Evolutionary conservation across 768 basidiomycete genomes (phyloP).

Genomic region (Macrocybe gigantea): DNA sequence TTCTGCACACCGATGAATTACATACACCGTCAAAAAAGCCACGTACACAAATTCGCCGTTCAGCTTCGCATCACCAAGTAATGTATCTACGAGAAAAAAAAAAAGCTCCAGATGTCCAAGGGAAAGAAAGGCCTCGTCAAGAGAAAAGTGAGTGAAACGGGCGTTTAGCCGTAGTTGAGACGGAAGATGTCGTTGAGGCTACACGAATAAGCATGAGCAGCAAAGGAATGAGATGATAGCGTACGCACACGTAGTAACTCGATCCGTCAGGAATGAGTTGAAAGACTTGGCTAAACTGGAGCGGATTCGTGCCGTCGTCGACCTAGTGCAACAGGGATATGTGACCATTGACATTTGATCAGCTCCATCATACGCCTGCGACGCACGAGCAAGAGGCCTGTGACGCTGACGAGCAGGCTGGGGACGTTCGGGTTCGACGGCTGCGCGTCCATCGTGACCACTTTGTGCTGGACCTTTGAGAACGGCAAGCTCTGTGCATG

Average conservation of each 20-base stretch:
- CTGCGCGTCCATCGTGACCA: slow-evolving; percentile 84
- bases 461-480: slow-evolving; percentile 70
- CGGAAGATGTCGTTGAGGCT: slow-evolving; percentile 92
- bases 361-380: background rate
- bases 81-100: no score
- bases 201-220: slow-evolving; percentile 1
- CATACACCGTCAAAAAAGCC: no score
- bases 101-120: no score
- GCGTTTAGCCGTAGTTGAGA: slow-evolving; percentile 60
- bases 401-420: slow-evolving; percentile 76
- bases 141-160: no score
- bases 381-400: slow-evolving; percentile 75
- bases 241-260: slow-evolving; percentile 80
- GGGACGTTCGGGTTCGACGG: slow-evolving; percentile 59
- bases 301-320: slow-evolving; percentile 72
- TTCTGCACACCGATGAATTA: no score
- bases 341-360: slow-evolving; percentile 2
- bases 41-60: no score
- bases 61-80: no score
- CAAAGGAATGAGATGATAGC: background rate
- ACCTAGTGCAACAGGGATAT: slow-evolving; percentile 41
- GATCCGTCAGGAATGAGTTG: slow-evolving; percentile 74
- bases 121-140: no score
- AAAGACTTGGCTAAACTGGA: slow-evolving; percentile 92
- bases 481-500: slow-evolving; percentile 68